phyloP scores from a whole-genome alignment of 352 stramenopile species.

The Phytophthora pini region DNA sequence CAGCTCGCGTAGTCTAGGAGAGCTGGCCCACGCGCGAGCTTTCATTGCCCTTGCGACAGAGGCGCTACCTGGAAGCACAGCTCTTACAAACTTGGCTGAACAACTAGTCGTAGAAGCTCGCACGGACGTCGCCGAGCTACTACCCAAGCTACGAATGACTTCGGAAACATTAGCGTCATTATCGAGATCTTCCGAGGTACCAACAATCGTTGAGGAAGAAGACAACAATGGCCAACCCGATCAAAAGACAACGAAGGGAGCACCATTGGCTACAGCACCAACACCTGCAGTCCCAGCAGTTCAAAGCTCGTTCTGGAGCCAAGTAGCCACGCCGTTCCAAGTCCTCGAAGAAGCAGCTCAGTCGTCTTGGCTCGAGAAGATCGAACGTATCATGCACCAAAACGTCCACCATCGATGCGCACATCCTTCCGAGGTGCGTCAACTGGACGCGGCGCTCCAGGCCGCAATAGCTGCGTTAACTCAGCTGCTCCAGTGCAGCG shows the following conservation, averaged over 20 bases:
- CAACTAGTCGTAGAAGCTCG: slow-evolving; percentile 44
- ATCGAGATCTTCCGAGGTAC: not conserved
- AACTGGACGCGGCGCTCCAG: slow-evolving; percentile 44
- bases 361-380: slow-evolving; percentile 40
- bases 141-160: slow-evolving; percentile 26
- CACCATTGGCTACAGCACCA: not conserved
- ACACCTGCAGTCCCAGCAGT: slow-evolving; percentile 1
- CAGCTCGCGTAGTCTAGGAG: slow-evolving; percentile 48
- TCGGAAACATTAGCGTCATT: slow-evolving; percentile 15
- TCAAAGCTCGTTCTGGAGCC: slow-evolving; percentile 28
- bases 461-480: slow-evolving; percentile 12
- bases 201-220: slow-evolving; percentile 10
- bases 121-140: slow-evolving; percentile 3
- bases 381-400: slow-evolving; percentile 63
- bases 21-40: slow-evolving; percentile 36
- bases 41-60: slow-evolving; percentile 34
- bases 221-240: slow-evolving; percentile 42
- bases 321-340: slow-evolving; percentile 28
- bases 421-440: slow-evolving; percentile 28
- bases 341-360: slow-evolving; percentile 32
- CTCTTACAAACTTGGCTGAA: slow-evolving; percentile 40
- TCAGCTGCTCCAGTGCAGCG: slow-evolving; percentile 30
- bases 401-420: slow-evolving; percentile 65
- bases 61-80: slow-evolving; percentile 24
- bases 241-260: not conserved